These are phyloP conservation scores for Penicillium italicum DNA, from an alignment of 2,329 filamentous ascomycete genomes.

Conservation along the genomic window DNA sequence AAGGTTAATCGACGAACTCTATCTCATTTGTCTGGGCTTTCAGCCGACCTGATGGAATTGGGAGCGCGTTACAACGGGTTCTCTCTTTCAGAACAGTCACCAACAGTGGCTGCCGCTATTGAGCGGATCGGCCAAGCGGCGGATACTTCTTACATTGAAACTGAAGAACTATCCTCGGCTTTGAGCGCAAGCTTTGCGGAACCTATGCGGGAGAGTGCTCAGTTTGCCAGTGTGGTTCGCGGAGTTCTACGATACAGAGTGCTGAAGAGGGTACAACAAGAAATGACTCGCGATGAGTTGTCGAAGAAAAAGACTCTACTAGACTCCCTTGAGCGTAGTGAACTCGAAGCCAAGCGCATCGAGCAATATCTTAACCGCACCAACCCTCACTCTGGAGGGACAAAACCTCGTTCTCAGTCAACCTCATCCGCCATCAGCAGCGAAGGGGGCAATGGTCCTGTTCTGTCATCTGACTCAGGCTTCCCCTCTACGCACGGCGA, in stretches of 20 bases:
- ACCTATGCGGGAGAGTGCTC: constrained; percentile 94
- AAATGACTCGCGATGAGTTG: constrained; percentile 92
- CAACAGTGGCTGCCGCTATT: constrained; percentile 84
- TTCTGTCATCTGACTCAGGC: constrained; percentile 89
- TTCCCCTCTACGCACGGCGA: constrained; percentile 88
- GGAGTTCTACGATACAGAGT: constrained; percentile 85
- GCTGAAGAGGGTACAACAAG: constrained; percentile 91
- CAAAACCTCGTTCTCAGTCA: constrained; percentile 62
- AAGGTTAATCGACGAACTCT: constrained; percentile 91
- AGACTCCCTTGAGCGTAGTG: constrained; percentile 87
- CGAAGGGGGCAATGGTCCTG: constrained; percentile 53
- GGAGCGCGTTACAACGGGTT: constrained; percentile 97
- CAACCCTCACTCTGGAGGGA: constrained; percentile 39
- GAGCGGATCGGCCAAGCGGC: constrained; percentile 92
- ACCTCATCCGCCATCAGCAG: constrained; percentile 49
- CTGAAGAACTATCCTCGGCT: constrained; percentile 80
- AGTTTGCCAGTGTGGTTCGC: constrained; percentile 92
- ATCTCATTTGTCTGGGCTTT: constrained; percentile 76
- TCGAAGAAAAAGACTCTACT: constrained; percentile 79
- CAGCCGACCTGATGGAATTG: constrained; percentile 84
- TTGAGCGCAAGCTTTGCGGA: constrained; percentile 94
- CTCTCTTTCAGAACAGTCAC: constrained; percentile 86
- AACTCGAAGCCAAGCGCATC: constrained; percentile 86
- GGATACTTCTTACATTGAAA: constrained; percentile 93
- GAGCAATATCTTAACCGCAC: constrained; percentile 80